Base-by-base conservation (phyloP, 331 rosid species). In the Rhamnella rubrinervis region DNA sequence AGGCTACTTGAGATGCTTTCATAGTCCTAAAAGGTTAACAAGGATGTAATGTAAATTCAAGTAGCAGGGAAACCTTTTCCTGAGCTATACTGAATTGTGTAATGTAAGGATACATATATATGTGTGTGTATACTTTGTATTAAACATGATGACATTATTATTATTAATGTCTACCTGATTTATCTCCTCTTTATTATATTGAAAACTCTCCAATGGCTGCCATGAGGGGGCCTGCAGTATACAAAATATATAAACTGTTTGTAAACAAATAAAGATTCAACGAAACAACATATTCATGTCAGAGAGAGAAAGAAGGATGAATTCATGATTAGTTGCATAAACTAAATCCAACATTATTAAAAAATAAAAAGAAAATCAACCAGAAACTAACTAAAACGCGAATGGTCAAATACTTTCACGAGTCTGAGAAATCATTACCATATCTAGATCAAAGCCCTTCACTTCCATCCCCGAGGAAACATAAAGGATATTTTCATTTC, bases 131-230 rank as follows among this genome's bases (percentile, higher is more conserved):
- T 26, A 26, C 2, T 26, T 26, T 26, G 31, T 26, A 23, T 53
- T 17, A 53, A 53, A 17, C 21, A 16, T 53, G 21, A n/a, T 20
- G 23, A 53, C 19, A 17, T 18, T 53, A 53, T 17, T 53, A 53
- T 17, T 41, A 41, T 63, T 40, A 72, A 68, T 39, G 37, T 60
- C 70, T 79, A 89, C 96, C 98, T 88, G 95, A 85, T 91, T 93
- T 87, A 93, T 91, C 90, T 91, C 98, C 69, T 93, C 98, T 71
- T 88, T 85, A 77, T 93, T 93, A 65, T 88, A 91, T 67, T 69
- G 82, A 74, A 78, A 93, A 71, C 59, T 85, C 84, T 87, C 92
- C 83, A 88, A 57, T 12, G 82, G 89, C 84, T 85, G 83, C 84
- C 85, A 85, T 46, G 90, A 62, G 64, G 74, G 1, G 39, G 88